A percentile compares a stretch with the other conserved stretches of the same genome.
phyloP scores from a whole-genome alignment of 352 stramenopile genomes.

The Pythium dissotocum region DNA sequence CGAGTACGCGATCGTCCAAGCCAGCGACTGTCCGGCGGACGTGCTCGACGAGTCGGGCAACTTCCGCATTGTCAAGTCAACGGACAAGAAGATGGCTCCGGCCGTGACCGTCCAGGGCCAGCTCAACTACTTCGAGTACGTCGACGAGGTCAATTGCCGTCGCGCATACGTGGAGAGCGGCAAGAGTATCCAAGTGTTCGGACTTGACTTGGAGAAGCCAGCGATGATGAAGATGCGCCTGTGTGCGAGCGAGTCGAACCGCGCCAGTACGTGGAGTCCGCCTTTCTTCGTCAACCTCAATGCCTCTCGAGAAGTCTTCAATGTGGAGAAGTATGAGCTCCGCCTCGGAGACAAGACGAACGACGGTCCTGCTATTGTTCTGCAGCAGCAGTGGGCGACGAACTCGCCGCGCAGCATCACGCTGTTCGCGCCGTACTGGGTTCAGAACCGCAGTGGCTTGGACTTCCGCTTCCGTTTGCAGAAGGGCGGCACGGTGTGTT shows the following conservation, averaged over 20 bases:
- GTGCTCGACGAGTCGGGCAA: conserved; percentile 55
- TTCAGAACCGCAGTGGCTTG: conserved; percentile 82
- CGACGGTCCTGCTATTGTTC: conserved; percentile 59
- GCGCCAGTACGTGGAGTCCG: conserved; percentile 53
- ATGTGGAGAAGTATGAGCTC: conserved; percentile 58
- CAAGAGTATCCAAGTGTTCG: conserved; percentile 81
- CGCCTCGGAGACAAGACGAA: conserved; percentile 36
- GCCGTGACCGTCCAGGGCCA: conserved; percentile 49
- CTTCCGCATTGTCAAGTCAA: conserved; percentile 42
- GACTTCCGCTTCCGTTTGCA: conserved; percentile 69
- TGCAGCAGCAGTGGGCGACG: conserved; percentile 67
- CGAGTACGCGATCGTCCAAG: conserved; percentile 85
- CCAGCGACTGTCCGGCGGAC: conserved; percentile 64
- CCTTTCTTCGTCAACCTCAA: conserved; percentile 66
- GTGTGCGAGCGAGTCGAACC: conserved; percentile 54
- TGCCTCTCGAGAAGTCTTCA: conserved; percentile 46
- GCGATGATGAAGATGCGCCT: conserved; percentile 81
- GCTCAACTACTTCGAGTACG: conserved; percentile 69
- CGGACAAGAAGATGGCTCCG: conserved; percentile 38
- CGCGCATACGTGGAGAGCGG: conserved; percentile 77
- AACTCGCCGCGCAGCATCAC: conserved; percentile 62
- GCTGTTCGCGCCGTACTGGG: conserved; percentile 81
- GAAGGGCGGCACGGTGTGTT: conserved; percentile 51
- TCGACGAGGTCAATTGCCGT: conserved; percentile 79
- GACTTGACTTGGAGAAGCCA: conserved; percentile 60